phyloP scores from a whole-genome alignment of 352 stramenopile species.

The Phytophthora aleatoria region DNA sequence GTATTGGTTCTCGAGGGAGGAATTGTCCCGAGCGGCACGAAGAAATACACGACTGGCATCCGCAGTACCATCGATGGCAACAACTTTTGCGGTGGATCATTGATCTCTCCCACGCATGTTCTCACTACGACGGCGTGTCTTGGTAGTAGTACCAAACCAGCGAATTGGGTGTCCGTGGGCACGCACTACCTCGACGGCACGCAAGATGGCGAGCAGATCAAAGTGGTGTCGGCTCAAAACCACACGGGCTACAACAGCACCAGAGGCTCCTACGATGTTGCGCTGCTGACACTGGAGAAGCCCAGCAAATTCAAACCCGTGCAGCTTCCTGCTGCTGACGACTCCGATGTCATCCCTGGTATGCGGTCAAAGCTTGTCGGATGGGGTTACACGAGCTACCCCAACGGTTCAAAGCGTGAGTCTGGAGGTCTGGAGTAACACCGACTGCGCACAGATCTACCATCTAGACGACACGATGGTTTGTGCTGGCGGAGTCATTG shows the following conservation, averaged over 20 bases:
- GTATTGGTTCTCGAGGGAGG: not conserved
- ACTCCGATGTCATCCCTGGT: conserved; percentile 24
- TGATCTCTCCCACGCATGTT: not conserved
- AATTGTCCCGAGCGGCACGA: not conserved
- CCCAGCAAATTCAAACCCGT: conserved; percentile 38
- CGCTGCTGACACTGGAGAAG: conserved; percentile 18
- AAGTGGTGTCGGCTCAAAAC: not conserved
- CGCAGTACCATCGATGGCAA: not conserved
- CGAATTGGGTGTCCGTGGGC: not conserved
- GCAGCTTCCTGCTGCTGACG: conserved; percentile 30
- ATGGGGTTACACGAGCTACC: conserved; percentile 33
- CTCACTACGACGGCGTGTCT: not conserved
- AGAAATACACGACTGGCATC: not conserved
- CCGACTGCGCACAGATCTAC: conserved; percentile 31
- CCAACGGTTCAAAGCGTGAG: conserved; percentile 27
- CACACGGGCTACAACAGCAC: not conserved
- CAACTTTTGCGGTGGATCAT: not conserved
- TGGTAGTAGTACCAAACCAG: not conserved
- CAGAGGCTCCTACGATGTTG: not conserved
- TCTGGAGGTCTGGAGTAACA: conserved; percentile 39
- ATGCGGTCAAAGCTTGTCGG: conserved; percentile 36
- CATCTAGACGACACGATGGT: conserved; percentile 38
- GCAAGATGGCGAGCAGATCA: conserved; percentile 1
- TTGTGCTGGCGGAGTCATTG: conserved; percentile 42
- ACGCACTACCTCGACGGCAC: not conserved